Evolutionary conservation across 2,329 filamentous ascomycete species (phyloP).

Genomic region (Penicillium verrucosum): DNA sequence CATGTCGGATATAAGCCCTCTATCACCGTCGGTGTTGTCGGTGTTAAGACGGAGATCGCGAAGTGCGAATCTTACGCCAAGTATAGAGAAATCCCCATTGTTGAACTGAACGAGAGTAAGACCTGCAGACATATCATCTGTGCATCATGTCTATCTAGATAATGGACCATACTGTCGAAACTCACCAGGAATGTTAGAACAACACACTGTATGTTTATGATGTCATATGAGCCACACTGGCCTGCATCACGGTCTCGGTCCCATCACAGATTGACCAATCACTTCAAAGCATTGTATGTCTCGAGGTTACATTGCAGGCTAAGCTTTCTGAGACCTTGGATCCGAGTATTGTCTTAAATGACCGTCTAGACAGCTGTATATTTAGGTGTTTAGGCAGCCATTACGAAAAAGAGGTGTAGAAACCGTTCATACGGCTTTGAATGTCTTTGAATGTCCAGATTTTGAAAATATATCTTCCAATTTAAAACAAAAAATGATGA

Average conservation of each 20-base stretch:
- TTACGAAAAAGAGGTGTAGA: not conserved
- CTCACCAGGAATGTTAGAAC: not conserved
- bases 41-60: not conserved
- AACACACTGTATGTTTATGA: not conserved
- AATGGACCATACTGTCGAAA: no score
- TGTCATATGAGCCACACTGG: not conserved
- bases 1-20: not conserved
- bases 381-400: not conserved
- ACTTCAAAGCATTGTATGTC: not conserved
- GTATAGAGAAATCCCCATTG: not conserved
- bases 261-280: not conserved
- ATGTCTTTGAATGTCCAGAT: not conserved
- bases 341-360: not conserved
- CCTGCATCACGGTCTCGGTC: not conserved
- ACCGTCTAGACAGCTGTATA: not conserved
- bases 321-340: slow-evolving; percentile 2
- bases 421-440: not conserved
- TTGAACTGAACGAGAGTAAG: not conserved
- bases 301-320: not conserved
- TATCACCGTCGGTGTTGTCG: not conserved
- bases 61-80: no score
- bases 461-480: slow-evolving; percentile 1
- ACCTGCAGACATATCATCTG: not conserved
- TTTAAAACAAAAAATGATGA: not conserved
- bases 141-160: not conserved